Base-by-base conservation (phyloP, 2,329 filamentous ascomycete species). In the Zymoseptoria pseudotritici region DNA sequence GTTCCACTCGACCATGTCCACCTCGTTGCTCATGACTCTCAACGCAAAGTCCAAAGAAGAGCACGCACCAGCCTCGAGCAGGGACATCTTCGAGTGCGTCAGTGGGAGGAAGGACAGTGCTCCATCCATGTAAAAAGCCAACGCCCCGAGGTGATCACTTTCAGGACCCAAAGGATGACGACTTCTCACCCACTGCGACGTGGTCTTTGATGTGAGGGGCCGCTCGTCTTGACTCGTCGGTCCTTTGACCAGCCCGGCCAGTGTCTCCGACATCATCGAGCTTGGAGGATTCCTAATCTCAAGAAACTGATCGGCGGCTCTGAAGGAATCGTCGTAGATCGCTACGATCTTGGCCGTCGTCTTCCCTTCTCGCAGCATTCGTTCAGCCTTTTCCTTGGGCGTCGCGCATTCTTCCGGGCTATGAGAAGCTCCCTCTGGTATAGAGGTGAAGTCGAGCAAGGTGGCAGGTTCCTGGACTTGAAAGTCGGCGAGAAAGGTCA, bases 11-110 rank as follows among this genome's bases (percentile, higher is more conserved):
- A 66, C 63, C 50, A 80, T 8, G 56, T 79, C 71, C 0, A 79
- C 58, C 0, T 74, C 71, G 0, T 71, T 73, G 1, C 67, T 68
- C 60, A 80, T 78, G 6, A 80, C 63, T 0, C 80, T 70, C 58
- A 83, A 59, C 3, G 81, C 75, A 66, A 82, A 82, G 63, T 83
- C 80, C n/a, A 82, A 65, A 9, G 74, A 77, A 2, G 76, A 77
- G 56, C 76, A 79, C 2, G 79, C 78, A 6, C 64, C 73, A 0
- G 72, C 72, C 46, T 82, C 78, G 1, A 77, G 74, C 46, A 81
- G 71, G 64, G 73, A 78, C 69, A 74, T 65, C 9, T 78, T 72
- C 55, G 69, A 73, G 56, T 79, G 78, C 1, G 69, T 70, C 55
- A 82, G 62, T 0, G 79, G 78, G 1, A 77, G 36, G 46, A 82